A percentile compares a stretch with the other conserved stretches of the same genome.
Evolutionary conservation across 768 basidiomycete species (phyloP).

Genomic region (Hydnomerulius pinastri): DNA sequence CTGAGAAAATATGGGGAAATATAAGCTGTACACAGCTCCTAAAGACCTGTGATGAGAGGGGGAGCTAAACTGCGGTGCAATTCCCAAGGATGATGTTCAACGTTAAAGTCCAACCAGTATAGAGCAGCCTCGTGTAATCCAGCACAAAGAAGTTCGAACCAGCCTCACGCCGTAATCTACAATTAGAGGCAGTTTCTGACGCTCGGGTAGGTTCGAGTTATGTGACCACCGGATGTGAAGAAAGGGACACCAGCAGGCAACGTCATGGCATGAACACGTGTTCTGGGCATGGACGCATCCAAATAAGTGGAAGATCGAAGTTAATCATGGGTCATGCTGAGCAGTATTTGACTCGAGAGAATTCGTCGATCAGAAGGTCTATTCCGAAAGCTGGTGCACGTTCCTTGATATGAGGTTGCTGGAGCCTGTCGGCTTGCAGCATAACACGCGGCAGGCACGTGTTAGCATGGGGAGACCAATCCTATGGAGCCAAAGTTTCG

Average conservation of each 20-base stretch:
- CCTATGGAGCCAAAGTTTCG: background rate
- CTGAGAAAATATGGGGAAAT: background rate
- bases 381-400: background rate
- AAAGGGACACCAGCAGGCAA: conserved; percentile 8
- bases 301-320: conserved; percentile 15
- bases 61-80: conserved; percentile 2
- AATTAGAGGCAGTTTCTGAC: conserved; percentile 9
- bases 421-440: conserved; percentile 18
- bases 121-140: conserved; percentile 28
- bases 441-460: conserved; percentile 20
- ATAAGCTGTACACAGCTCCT: conserved; percentile 3
- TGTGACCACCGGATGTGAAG: conserved; percentile 9
- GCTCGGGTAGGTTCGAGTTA: conserved; percentile 11
- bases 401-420: background rate
- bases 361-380: conserved; percentile 13
- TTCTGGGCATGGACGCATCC: conserved; percentile 15
- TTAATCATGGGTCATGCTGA: conserved; percentile 1
- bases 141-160: conserved; percentile 27
- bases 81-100: conserved; percentile 8
- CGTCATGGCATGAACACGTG: conserved; percentile 30
- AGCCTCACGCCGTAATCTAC: conserved; percentile 17
- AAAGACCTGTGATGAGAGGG: conserved; percentile 1
- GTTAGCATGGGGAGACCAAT: background rate
- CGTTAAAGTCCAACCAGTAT: conserved; percentile 8
- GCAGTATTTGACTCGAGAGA: conserved; percentile 9